Conservation (phyloP, 768 basidiomycete species). For the Cystofilobasidium macerans region DNA sequence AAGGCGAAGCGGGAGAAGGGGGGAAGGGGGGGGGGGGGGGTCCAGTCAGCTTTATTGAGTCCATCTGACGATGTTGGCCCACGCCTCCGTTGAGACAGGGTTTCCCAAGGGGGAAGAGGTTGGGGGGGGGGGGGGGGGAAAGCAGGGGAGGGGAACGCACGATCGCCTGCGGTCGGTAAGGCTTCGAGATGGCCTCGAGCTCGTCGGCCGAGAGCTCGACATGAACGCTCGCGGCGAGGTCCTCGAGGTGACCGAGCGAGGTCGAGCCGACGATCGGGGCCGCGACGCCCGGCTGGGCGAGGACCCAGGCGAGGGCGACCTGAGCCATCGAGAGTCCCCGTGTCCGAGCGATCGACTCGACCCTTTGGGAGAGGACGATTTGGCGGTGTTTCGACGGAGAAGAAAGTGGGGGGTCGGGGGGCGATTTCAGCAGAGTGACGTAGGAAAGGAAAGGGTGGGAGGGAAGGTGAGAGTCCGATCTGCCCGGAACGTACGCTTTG, state of each 20-base stretch:
- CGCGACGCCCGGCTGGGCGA: conserved; percentile 45
- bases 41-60: too few relatives aligned
- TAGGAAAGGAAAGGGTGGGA: too few relatives aligned
- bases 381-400: conserved; percentile 29
- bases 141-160: conserved; percentile 37
- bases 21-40: too few relatives aligned
- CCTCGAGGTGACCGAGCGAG: conserved; percentile 46
- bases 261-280: conserved; percentile 54
- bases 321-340: conserved; percentile 51
- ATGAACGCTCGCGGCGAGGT: conserved; percentile 43
- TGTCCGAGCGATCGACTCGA: conserved; percentile 50
- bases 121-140: background rate
- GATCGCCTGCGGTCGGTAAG: conserved; percentile 45
- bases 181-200: conserved; percentile 48
- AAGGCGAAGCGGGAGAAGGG: too few relatives aligned
- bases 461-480: background rate
- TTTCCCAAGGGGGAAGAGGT: background rate
- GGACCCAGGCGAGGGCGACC: conserved; percentile 45
- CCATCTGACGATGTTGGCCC: too few relatives aligned
- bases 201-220: conserved; percentile 50
- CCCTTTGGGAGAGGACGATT: too few relatives aligned
- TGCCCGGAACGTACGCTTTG: conserved; percentile 14
- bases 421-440: too few relatives aligned
- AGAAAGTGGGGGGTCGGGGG: conserved; percentile 15
- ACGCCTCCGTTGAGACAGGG: too few relatives aligned